Evolutionary conservation across 2,329 filamentous ascomycete genomes (phyloP).

Genomic region (Rutstroemia sydowiana): DNA sequence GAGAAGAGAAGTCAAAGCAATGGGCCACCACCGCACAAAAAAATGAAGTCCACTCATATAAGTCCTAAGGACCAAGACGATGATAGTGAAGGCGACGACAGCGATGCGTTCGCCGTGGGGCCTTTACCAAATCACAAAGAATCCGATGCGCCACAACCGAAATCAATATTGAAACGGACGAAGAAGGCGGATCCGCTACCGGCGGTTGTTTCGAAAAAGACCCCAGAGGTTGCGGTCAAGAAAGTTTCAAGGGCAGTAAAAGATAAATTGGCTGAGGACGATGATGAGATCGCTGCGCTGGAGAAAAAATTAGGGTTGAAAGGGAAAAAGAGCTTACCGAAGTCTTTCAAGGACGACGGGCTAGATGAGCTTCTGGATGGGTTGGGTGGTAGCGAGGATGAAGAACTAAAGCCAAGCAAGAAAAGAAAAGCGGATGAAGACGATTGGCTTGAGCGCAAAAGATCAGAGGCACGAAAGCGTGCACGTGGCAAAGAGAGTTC

Average conservation of each 20-base stretch:
- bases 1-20: constrained; percentile 13
- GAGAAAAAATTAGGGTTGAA: constrained; percentile 82
- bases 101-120: not conserved
- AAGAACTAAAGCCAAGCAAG: constrained; percentile 40
- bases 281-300: constrained; percentile 78
- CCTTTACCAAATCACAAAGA: constrained; percentile 1
- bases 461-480: constrained; percentile 36
- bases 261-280: constrained; percentile 67
- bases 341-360: constrained; percentile 73
- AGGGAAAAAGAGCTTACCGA: constrained; percentile 62
- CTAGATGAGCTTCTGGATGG: constrained; percentile 65
- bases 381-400: constrained; percentile 47
- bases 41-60: constrained; percentile 19
- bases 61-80: not conserved
- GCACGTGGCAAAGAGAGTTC: constrained; percentile 2
- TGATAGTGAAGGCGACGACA: constrained; percentile 7
- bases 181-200: constrained; percentile 17
- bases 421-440: constrained; percentile 51
- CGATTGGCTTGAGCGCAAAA: constrained; percentile 53
- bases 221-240: constrained; percentile 1
- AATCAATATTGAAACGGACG: constrained; percentile 26
- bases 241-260: constrained; percentile 36
- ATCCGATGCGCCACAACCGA: constrained; percentile 15
- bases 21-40: constrained; percentile 23
- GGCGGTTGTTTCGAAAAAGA: not conserved